Percentiles rank a stretch among this genome's conserved stretches.
Evolutionary conservation across 768 basidiomycete species (phyloP).

Genomic region (Galerina marginata): DNA sequence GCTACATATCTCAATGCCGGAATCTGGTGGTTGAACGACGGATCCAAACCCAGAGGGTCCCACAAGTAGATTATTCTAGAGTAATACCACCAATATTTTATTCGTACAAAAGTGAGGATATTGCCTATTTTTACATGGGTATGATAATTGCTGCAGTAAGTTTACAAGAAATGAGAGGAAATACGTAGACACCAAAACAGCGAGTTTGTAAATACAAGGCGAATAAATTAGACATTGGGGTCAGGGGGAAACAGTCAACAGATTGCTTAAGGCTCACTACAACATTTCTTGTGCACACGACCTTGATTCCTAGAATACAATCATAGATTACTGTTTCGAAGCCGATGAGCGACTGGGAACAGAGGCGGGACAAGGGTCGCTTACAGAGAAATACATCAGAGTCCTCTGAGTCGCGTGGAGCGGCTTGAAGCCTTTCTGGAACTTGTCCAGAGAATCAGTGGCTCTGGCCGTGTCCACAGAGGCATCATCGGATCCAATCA

Average conservation of each 20-base stretch:
- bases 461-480: conserved; percentile 40
- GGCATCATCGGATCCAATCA: conserved; percentile 47
- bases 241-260: no score
- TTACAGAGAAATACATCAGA: conserved; percentile 48
- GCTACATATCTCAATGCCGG: conserved; percentile 75
- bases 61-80: conserved; percentile 8
- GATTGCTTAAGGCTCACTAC: no score
- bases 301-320: background rate
- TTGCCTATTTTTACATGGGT: background rate
- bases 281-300: no score
- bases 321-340: background rate
- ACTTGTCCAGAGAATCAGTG: conserved; percentile 46
- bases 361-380: conserved; percentile 8
- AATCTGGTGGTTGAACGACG: conserved; percentile 59
- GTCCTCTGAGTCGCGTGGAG: conserved; percentile 36
- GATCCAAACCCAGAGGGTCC: background rate
- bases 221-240: no score
- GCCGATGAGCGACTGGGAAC: background rate
- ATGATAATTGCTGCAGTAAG: background rate
- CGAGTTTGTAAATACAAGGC: no score
- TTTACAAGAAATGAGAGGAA: background rate
- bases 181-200: no score
- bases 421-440: conserved; percentile 55
- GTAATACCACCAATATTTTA: no score
- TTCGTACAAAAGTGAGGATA: background rate